phyloP scores from a whole-genome alignment of 148 eudicot genomes.

The Amaranthus hypochondriacus region DNA sequence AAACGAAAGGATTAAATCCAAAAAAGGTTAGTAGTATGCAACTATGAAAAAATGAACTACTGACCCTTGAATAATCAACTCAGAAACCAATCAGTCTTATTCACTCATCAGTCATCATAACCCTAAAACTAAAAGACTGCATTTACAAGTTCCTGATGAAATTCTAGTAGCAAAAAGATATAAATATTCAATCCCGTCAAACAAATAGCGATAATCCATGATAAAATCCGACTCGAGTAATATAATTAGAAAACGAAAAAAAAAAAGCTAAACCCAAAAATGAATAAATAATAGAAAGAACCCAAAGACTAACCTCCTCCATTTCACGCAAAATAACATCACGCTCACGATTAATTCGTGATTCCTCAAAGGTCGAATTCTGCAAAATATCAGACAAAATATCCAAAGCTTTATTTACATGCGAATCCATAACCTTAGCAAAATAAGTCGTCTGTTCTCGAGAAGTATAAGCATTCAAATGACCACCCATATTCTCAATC shows the following conservation, averaged over 20 bases:
- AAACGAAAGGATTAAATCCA: too few species aligned
- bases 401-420: slow-evolving; percentile 62
- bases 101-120: too few species aligned
- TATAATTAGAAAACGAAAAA: background rate
- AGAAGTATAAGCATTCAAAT: slow-evolving; percentile 85
- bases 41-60: too few species aligned
- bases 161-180: too few species aligned
- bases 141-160: too few species aligned
- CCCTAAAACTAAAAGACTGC: too few species aligned
- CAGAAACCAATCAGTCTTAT: too few species aligned
- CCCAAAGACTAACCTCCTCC: slow-evolving; percentile 56
- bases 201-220: background rate
- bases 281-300: background rate
- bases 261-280: background rate
- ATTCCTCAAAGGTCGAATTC: slow-evolving; percentile 73
- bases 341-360: slow-evolving; percentile 55
- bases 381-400: slow-evolving; percentile 81
- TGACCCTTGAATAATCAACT: too few species aligned
- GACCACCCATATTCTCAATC: slow-evolving; percentile 91
- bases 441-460: slow-evolving; percentile 86
- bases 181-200: too few species aligned
- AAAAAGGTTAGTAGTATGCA: too few species aligned
- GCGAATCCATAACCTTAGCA: slow-evolving; percentile 64
- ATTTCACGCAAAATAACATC: slow-evolving; percentile 88
- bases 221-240: too few species aligned